Conservation (phyloP, 1,284 basidiomycete genomes). For the Microbotryum violaceum region DNA sequence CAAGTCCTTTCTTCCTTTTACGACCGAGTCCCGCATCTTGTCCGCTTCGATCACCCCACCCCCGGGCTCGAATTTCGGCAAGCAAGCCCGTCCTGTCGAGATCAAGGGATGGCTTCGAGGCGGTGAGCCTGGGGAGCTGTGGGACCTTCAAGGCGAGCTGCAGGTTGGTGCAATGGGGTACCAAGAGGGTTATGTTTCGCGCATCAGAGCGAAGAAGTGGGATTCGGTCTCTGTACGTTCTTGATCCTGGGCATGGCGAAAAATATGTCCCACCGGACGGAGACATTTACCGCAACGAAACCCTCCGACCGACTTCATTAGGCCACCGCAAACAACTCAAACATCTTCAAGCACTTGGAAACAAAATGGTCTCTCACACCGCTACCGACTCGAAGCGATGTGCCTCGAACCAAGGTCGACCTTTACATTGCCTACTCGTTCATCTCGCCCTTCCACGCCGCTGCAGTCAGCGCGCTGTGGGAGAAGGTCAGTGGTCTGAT, state of each 20-base stretch:
- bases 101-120: conserved; percentile 25
- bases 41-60: conserved; percentile 1
- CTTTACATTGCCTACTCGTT: conserved; percentile 67
- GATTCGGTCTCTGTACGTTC: conserved; percentile 65
- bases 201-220: conserved; percentile 67
- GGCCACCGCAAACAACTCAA: conserved; percentile 69
- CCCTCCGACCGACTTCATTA: conserved; percentile 43
- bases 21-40: conserved; percentile 66
- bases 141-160: conserved; percentile 71
- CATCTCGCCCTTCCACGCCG: conserved; percentile 73
- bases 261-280: too few relatives aligned
- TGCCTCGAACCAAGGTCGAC: conserved; percentile 31
- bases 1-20: conserved; percentile 80
- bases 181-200: conserved; percentile 77
- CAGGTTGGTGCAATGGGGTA: conserved; percentile 82
- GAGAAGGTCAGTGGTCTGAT: conserved; percentile 78
- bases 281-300: too few relatives aligned
- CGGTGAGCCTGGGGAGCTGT: conserved; percentile 39
- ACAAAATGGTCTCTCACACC: conserved; percentile 54
- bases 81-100: conserved; percentile 7
- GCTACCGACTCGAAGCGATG: conserved; percentile 1
- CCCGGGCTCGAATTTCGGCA: conserved; percentile 36
- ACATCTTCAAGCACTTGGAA: conserved; percentile 73
- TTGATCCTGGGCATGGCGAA: too few relatives aligned
- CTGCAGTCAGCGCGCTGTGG: conserved; percentile 73